These are phyloP conservation scores for Rhodotorula sp. DNA, from an alignment of 1,284 basidiomycete species.

Conservation along the genomic window DNA sequence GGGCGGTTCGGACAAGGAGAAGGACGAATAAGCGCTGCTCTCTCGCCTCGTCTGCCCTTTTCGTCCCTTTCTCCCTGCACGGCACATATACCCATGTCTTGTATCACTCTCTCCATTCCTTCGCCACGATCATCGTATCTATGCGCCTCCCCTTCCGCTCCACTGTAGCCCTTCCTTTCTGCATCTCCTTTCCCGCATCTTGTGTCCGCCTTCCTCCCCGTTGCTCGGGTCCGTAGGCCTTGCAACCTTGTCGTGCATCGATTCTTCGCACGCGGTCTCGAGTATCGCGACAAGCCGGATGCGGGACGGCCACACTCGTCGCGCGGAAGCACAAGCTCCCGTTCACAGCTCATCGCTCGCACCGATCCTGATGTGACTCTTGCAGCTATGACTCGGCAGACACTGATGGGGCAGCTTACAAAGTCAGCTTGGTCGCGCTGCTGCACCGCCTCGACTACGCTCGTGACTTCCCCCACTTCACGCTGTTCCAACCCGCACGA, in stretches of 20 bases:
- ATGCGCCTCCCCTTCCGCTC: not conserved
- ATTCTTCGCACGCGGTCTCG: no score
- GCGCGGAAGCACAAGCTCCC: not conserved
- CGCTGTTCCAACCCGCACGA: not conserved
- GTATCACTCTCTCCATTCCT: not conserved
- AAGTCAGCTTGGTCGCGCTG: no score
- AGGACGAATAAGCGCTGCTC: not conserved
- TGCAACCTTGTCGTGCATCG: no score
- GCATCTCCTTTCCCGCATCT: not conserved
- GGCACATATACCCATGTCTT: not conserved
- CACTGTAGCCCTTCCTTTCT: slow-evolving; percentile 1
- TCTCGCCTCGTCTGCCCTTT: not conserved
- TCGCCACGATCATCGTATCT: not conserved
- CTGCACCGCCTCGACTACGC: not conserved
- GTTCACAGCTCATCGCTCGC: no score
- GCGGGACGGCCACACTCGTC: not conserved
- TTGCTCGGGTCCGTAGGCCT: no score
- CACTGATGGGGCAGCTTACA: no score
- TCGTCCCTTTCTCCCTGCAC: no score
- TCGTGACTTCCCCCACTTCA: not conserved
- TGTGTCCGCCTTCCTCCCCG: not conserved
- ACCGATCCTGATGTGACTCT: no score
- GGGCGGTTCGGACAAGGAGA: not conserved
- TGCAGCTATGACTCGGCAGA: no score
- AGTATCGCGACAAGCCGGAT: not conserved